Base-by-base conservation (phyloP, 1,139 yeast genomes). In the Yamadazyma jaroonii region DNA sequence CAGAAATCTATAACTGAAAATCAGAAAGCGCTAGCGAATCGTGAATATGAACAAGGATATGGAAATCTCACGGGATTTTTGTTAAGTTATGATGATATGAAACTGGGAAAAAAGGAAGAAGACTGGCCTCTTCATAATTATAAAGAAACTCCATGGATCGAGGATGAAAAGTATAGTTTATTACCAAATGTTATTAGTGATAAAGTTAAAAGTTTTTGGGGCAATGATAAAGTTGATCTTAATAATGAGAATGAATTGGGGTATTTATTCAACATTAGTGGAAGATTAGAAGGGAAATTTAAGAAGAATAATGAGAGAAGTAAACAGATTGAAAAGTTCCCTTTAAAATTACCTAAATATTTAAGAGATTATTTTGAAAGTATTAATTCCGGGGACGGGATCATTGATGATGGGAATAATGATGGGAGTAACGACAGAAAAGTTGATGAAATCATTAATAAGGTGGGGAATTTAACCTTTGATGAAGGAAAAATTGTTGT, bases 31-130 rank as follows among this genome's bases (percentile, higher is more conserved):
- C 58, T 83, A 29, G 46, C 48, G 11, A 59, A 65, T 26, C 63
- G 77, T 28, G 65, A 72, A 2, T 81, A 74, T 54, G 42, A 53
- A 12, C 45, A 59, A 3, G 88, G 88, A 7, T 83, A 82, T 54
- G 85, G 84, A 1, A 83, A 85, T 49, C 57, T 87, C 9, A 84
- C 95, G 0, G 96, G 96, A 7, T 75, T 82, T 44, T 70, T 67
- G 52, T 59, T 80, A 40, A 79, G 84, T 35, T 85, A 82, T 49
- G 60, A 64, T 8, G 92, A 84, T 54, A 70, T 67, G 25, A 12
- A 69, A 3, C 50, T 61, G 4, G 74, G 74, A 9, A 63, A 68
- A 37, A 63, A 67, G 28, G 59, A 53, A 0, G 68, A 73, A 38
- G 67, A 79, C 0, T 83, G 83, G 77, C 89, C 89, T 1, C 54